Base-by-base conservation (phyloP, 2,329 filamentous ascomycete genomes). In the Acrocalymma vagum region DNA sequence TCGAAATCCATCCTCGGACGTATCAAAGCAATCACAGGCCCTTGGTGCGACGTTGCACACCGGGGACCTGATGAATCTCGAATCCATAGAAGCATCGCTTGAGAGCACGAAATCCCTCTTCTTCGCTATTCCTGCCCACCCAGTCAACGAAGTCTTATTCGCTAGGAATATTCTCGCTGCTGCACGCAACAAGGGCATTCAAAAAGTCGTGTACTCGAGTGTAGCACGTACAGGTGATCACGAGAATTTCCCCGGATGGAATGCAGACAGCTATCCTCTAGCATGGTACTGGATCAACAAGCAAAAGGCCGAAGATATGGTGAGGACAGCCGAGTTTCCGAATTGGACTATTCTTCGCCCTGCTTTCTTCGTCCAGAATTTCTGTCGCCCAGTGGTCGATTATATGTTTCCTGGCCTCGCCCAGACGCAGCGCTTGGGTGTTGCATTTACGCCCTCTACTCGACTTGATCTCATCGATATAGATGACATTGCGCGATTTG, bases 271-370 rank as follows among this genome's bases (percentile, higher is more conserved):
- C 15, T 38, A 38, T 24, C 40, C 40, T 11, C 14, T 43, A 9
- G 33, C 33, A 6, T 43, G 21, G 33, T 43, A 38, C 32, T 43
- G 40, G 40, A 32, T 13, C 20, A 38, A 43, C 15, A 43, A 43
- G 22, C 13, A 31, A 8, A 16, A 4, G 4, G 32, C 38, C 40
- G 33, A 43, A 18, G 14, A 43, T 28, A 3, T 38, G 27, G 40
- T 43, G n/a, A 18, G 40, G 9, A 33, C 18, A 24, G 33, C 40
- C 6, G 34, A 15, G 8, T 31, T 38, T 13, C 10, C 10, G 22
- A 6, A 43, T 18, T 43, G 33, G 40, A 38, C 40, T n/a, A 43
- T 43, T 13, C 15, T 43, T 9, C 40, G 34, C 5, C 40, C 40
- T 16, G 40, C 40, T 9, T 38, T 43, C 21, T 43, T 38, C 29